Evolutionary conservation across 2,329 filamentous ascomycete genomes (phyloP).

Genomic region (Colletotrichum sp.): DNA sequence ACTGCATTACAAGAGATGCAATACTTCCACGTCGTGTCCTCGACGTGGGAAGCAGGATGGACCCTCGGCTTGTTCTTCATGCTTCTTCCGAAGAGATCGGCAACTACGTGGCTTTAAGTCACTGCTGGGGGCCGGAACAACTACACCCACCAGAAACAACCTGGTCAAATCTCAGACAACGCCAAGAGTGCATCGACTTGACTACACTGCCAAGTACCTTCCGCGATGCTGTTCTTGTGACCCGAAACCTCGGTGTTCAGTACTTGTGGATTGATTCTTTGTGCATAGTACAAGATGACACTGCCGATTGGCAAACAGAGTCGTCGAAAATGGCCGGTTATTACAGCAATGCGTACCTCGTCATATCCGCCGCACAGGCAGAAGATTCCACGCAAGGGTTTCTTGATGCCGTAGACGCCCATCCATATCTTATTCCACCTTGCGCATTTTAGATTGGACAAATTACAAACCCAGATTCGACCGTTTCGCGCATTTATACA

Average conservation of each 20-base stretch:
- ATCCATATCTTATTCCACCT: rapidly evolving
- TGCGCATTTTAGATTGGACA: neutral
- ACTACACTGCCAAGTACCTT: too few relatives aligned
- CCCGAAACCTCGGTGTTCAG: neutral
- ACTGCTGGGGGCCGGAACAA: too few relatives aligned
- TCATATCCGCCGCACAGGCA: neutral
- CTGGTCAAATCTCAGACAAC: too few relatives aligned
- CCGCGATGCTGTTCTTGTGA: neutral
- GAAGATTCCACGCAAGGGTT: too few relatives aligned
- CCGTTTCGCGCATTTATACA: neutral
- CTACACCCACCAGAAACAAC: too few relatives aligned
- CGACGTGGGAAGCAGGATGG: too few relatives aligned
- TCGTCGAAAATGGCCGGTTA: neutral
- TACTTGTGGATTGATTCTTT: neutral
- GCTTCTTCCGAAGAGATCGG: too few relatives aligned
- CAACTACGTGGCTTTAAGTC: too few relatives aligned
- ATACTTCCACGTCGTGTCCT: too few relatives aligned
- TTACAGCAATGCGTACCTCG: neutral
- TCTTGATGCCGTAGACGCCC: rapidly evolving
- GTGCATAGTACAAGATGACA: neutral
- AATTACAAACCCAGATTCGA: neutral
- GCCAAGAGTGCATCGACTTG: neutral
- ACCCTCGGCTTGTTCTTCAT: too few relatives aligned
- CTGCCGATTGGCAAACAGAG: neutral
- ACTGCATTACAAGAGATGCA: too few relatives aligned